Base-by-base conservation (phyloP, 1,284 basidiomycete species). In the Rhodotorula sp. region DNA sequence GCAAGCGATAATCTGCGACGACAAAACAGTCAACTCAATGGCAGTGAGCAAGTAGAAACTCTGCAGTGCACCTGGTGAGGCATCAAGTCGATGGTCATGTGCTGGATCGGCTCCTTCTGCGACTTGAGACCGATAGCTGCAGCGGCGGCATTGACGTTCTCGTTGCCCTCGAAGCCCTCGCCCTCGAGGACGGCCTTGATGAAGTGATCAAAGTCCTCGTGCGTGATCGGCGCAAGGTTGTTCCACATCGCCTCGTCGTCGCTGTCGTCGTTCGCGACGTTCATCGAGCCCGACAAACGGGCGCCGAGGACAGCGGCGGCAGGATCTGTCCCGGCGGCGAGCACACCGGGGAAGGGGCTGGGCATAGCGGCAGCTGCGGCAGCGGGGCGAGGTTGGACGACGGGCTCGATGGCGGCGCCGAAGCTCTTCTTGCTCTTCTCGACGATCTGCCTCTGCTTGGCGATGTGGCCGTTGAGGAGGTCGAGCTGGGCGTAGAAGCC, bases 61-160 rank as follows among this genome's bases (percentile, higher is more conserved):
- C 31, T 24, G 16, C 22, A 30, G 20, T 22, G 48, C 46, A 62
- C 59, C 52, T 62, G 65, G 40, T 63, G 62, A 26, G 87, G 83
- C 83, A 88, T 84, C 18, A 90, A 80, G 4, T 84, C 83, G n/a
- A 89, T 85, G 40, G 81, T 81, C 84, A 89, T 85, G 8, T 84
- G 84, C 0, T 83, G 82, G 11, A 87, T 64, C 13, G 81, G 77
- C 26, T 83, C 77, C 54, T 81, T 80, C 50, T 85, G 80, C 37
- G 74, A 78, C 24, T 76, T 75, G 54, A 88, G 78, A 1, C 81
- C 82, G 44, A 86, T 79, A 67, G 81, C 81, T 64, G 80, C 70
- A 0, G 85, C 77, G 7, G 85, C 85, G 28, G 83, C 78, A n/a
- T 84, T 84, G 22, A 88, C 82, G 46, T 66, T 63, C 37, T 26